Evolutionary conservation across 2,329 filamentous ascomycete species (phyloP).

Genomic region (Aureobasidium sp.): DNA sequence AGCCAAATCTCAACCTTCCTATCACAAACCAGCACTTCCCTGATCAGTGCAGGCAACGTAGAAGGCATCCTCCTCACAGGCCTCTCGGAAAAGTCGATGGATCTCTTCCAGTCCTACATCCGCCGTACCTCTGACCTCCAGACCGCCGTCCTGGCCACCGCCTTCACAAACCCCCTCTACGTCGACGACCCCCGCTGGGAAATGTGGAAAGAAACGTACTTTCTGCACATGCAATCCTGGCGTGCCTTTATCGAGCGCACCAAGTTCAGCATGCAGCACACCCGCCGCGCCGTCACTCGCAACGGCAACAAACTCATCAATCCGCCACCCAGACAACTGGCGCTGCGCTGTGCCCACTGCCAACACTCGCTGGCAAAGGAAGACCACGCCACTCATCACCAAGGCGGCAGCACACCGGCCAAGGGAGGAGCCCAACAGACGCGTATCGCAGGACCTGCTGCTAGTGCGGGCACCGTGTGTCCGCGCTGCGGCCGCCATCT

Average conservation of each 20-base stretch:
- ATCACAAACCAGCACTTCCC: conserved; percentile 49
- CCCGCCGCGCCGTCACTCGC: conserved; percentile 57
- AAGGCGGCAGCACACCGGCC: conserved; percentile 22
- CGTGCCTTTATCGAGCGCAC: conserved; percentile 65
- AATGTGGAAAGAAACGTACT: conserved; percentile 70
- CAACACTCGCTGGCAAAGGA: conserved; percentile 48
- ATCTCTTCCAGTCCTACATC: conserved; percentile 70
- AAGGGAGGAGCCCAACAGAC: conserved; percentile 21
- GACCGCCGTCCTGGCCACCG: conserved; percentile 67
- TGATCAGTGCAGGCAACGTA: conserved; percentile 61
- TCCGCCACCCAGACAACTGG: conserved; percentile 61
- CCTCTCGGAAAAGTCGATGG: conserved; percentile 63
- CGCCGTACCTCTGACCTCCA: conserved; percentile 71
- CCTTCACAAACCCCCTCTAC: conserved; percentile 67
- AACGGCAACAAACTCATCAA: conserved; percentile 58
- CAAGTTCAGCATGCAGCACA: conserved; percentile 72
- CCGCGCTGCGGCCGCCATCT: conserved; percentile 56
- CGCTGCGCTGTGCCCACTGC: conserved; percentile 71
- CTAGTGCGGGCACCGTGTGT: conserved; percentile 46
- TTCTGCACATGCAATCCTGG: conserved; percentile 65
- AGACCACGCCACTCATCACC: not conserved
- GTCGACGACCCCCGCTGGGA: conserved; percentile 69
- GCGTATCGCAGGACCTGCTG: conserved; percentile 23
- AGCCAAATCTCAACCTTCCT: conserved; percentile 39
- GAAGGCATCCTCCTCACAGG: conserved; percentile 74